Percentiles rank a stretch among this genome's conserved stretches.
These are phyloP conservation scores for Rhodosporidiobolus odoratus DNA, from an alignment of 768 basidiomycete genomes.

Conservation along the genomic window DNA sequence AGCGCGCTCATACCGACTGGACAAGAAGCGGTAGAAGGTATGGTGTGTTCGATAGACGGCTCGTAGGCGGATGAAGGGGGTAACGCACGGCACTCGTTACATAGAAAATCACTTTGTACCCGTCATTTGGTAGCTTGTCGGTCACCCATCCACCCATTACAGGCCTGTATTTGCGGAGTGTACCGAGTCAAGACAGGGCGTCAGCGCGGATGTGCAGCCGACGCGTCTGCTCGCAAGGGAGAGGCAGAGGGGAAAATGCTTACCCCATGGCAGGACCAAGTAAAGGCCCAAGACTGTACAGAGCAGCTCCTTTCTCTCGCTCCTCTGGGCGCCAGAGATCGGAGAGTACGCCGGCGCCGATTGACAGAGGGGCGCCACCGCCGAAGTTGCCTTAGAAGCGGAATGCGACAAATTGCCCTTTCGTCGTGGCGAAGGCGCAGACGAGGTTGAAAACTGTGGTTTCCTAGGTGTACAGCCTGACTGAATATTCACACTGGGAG, in stretches of 20 bases:
- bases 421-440: slow-evolving; percentile 58
- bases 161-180: no score
- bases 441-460: slow-evolving; percentile 58
- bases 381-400: slow-evolving; percentile 66
- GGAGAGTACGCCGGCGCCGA: slow-evolving; percentile 57
- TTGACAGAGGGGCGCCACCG: slow-evolving; percentile 64
- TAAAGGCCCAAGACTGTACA: slow-evolving; percentile 33
- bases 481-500: background rate
- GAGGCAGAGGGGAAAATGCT: background rate
- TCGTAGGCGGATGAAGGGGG: background rate
- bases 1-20: no score
- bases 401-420: slow-evolving; percentile 60
- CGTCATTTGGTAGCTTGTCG: slow-evolving; percentile 52
- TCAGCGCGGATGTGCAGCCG: no score
- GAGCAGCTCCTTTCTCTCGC: slow-evolving; percentile 40
- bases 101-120: slow-evolving; percentile 20
- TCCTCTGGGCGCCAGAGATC: slow-evolving; percentile 43
- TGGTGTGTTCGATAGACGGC: no score
- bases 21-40: no score
- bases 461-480: background rate
- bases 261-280: slow-evolving; percentile 24
- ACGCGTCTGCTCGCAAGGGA: background rate
- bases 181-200: background rate
- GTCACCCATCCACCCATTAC: slow-evolving; percentile 48
- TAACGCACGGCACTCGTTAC: slow-evolving; percentile 55